phyloP scores from a whole-genome alignment of 2,329 filamentous ascomycete genomes.

The Exserohilum rostratum region DNA sequence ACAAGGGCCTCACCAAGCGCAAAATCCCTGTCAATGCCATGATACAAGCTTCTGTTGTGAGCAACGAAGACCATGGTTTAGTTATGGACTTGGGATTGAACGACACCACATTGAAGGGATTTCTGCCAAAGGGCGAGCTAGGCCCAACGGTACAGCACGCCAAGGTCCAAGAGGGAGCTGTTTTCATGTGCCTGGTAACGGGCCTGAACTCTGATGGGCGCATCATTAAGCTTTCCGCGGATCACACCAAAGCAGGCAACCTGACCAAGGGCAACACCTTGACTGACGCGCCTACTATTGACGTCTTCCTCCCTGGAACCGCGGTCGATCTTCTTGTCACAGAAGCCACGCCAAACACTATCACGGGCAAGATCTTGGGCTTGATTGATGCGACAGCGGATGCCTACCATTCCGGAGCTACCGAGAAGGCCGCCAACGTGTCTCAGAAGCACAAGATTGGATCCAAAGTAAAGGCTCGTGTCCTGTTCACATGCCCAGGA shows the following conservation, averaged over 20 bases:
- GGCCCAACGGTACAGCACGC: constrained; percentile 68
- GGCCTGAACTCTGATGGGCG: constrained; percentile 78
- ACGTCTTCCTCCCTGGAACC: constrained; percentile 90
- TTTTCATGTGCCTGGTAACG: constrained; percentile 81
- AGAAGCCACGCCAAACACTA: constrained; percentile 73
- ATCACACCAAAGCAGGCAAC: constrained; percentile 72
- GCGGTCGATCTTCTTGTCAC: constrained; percentile 83
- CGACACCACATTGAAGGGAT: constrained; percentile 72
- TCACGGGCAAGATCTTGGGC: constrained; percentile 90
- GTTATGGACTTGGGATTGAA: constrained; percentile 89
- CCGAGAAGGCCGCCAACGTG: constrained; percentile 71
- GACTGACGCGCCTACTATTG: constrained; percentile 81
- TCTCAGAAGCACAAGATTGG: constrained; percentile 81
- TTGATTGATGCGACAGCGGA: constrained; percentile 90
- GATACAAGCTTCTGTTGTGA: constrained; percentile 84
- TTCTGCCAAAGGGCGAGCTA: constrained; percentile 84
- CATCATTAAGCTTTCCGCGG: constrained; percentile 83
- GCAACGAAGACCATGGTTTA: constrained; percentile 94
- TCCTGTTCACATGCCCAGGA: constrained; percentile 85
- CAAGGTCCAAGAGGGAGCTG: constrained; percentile 78
- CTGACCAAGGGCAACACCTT: constrained; percentile 69
- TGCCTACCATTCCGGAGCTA: constrained; percentile 82
- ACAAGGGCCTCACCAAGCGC: constrained; percentile 73
- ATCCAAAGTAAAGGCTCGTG: constrained; percentile 80
- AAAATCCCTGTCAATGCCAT: constrained; percentile 77